phyloP scores from a whole-genome alignment of 139 green algal species.

The Chlamydomonas urium region DNA sequence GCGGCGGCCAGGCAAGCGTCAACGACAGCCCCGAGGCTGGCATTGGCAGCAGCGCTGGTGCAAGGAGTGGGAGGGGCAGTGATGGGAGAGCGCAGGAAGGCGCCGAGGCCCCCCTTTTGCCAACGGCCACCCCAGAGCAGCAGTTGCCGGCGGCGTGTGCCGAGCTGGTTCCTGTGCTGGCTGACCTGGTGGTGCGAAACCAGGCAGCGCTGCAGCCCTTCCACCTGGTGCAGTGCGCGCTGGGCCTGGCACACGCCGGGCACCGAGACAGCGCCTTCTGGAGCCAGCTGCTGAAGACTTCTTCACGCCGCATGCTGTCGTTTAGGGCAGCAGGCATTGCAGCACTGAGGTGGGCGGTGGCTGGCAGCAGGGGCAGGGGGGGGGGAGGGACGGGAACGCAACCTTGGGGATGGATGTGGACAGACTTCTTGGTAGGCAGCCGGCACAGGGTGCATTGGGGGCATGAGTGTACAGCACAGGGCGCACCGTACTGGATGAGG shows the following conservation, averaged over 20 bases:
- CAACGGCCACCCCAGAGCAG: too few species aligned
- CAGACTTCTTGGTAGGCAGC: too few species aligned
- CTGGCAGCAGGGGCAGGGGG: too few species aligned
- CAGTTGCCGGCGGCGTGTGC: too few species aligned
- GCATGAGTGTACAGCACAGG: too few species aligned
- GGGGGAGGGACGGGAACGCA: too few species aligned
- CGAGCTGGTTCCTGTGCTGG: background rate
- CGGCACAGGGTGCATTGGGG: too few species aligned
- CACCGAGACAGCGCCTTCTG: conserved; percentile 9
- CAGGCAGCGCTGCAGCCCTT: background rate
- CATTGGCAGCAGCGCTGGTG: background rate
- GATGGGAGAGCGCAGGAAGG: background rate
- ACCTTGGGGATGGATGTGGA: too few species aligned
- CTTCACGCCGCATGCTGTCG: background rate
- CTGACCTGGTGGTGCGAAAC: background rate
- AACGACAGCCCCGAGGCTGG: background rate
- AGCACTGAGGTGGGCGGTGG: too few species aligned
- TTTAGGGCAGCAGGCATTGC: background rate
- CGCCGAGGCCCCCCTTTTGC: too few species aligned
- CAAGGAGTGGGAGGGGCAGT: background rate
- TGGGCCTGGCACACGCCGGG: conserved; percentile 1
- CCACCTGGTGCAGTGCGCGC: conserved; percentile 5
- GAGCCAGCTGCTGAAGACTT: background rate
- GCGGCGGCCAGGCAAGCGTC: background rate
- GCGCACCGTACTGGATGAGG: too few species aligned